These are phyloP conservation scores for Sporothrix pallida DNA, from an alignment of 2,329 filamentous ascomycete species.

Conservation along the genomic window DNA sequence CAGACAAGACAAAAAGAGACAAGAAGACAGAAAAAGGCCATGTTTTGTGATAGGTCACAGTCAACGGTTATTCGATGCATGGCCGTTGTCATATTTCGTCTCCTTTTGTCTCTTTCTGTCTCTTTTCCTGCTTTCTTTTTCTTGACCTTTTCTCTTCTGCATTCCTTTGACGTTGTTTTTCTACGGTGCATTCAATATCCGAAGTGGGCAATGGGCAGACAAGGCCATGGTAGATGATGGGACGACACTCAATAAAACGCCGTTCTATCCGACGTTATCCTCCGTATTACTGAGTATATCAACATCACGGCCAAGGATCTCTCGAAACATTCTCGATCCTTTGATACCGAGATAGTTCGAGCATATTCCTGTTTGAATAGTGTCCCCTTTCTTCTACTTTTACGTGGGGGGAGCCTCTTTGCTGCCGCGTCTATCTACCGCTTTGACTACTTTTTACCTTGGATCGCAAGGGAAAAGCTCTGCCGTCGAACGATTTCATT, in stretches of 20 bases:
- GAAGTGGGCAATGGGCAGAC: neutral
- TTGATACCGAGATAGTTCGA: too few relatives aligned
- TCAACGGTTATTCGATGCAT: slow-evolving; percentile 7
- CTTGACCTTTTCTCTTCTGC: neutral
- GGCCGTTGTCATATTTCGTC: neutral
- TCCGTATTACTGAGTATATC: neutral
- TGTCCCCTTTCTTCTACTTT: slow-evolving; percentile 13
- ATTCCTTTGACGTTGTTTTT: neutral
- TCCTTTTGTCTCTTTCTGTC: neutral
- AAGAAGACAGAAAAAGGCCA: neutral
- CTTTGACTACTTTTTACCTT: neutral
- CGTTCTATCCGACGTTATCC: neutral
- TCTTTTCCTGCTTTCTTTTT: slow-evolving; percentile 19
- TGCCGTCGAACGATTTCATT: slow-evolving; percentile 9
- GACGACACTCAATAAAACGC: neutral
- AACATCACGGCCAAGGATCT: neutral
- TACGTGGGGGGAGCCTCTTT: slow-evolving; percentile 8
- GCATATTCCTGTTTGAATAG: too few relatives aligned
- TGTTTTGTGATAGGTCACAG: slow-evolving; percentile 23
- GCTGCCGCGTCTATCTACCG: slow-evolving; percentile 5
- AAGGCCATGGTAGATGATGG: neutral
- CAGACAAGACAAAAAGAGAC: neutral
- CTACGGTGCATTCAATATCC: slow-evolving; percentile 12
- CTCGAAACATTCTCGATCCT: neutral
- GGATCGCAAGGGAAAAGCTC: too few relatives aligned